Conservation (phyloP, 768 basidiomycete genomes). For the Tylopilus sp. region DNA sequence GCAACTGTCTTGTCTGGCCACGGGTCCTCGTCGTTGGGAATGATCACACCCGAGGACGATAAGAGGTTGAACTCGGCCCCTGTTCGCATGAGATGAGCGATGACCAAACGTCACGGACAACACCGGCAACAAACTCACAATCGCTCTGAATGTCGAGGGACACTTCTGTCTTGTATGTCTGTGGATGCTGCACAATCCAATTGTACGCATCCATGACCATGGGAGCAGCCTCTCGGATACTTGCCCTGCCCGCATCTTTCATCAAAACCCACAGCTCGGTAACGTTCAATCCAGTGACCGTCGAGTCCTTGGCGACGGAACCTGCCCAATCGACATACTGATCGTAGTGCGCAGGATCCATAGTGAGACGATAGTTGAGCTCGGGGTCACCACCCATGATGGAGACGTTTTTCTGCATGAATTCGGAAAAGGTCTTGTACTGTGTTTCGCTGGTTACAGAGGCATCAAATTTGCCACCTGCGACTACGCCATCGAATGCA, state of each 20-base stretch:
- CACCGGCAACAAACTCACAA: too few relatives aligned
- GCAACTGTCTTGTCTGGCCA: not conserved
- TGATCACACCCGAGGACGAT: conserved; percentile 1
- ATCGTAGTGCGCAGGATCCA: conserved; percentile 4
- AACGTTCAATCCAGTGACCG: not conserved
- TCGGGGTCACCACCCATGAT: conserved; percentile 2
- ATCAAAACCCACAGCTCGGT: conserved; percentile 6
- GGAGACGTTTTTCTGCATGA: conserved; percentile 4
- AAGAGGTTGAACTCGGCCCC: too few relatives aligned
- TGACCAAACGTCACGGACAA: too few relatives aligned
- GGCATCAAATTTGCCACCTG: not conserved
- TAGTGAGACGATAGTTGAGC: not conserved
- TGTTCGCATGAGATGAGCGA: too few relatives aligned
- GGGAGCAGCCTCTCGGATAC: not conserved
- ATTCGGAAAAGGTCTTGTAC: too few relatives aligned
- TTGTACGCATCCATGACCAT: conserved; percentile 7
- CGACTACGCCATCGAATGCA: not conserved
- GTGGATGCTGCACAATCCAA: not conserved
- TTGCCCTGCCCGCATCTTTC: not conserved
- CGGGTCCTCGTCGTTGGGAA: not conserved
- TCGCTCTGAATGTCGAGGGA: conserved; percentile 9
- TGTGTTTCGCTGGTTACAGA: not conserved
- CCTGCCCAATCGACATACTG: conserved; percentile 1
- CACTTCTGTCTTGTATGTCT: not conserved
- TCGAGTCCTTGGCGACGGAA: not conserved